Evolutionary conservation across 257 asterid genomes (phyloP).

Genomic region (Forsythia suspensa): DNA sequence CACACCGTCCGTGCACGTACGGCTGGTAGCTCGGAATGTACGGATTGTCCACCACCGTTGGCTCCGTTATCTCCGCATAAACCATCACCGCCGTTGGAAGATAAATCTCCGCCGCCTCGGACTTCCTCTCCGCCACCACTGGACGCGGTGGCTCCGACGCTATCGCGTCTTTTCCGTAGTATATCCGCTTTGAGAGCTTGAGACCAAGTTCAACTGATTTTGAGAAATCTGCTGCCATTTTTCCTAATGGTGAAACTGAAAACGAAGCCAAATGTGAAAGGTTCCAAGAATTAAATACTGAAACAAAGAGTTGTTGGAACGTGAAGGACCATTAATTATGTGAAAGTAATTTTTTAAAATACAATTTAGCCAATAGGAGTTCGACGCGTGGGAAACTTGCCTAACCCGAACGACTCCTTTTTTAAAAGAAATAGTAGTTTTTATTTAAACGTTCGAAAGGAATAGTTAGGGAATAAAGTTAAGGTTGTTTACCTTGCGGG

Average conservation of each 20-base stretch:
- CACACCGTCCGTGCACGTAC: constrained; percentile 79
- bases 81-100: constrained; percentile 75
- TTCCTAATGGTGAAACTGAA: background rate
- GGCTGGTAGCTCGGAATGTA: constrained; percentile 93
- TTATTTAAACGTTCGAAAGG: too few relatives aligned
- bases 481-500: too few relatives aligned
- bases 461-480: too few relatives aligned
- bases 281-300: background rate
- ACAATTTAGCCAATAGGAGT: too few relatives aligned
- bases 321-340: constrained; percentile 30
- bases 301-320: background rate
- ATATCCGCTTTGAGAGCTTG: constrained; percentile 64
- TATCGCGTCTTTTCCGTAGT: constrained; percentile 52
- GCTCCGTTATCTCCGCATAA: constrained; percentile 74
- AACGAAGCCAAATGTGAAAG: constrained; percentile 3
- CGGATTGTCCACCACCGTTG: constrained; percentile 78
- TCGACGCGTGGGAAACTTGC: too few relatives aligned
- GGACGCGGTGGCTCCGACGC: constrained; percentile 40
- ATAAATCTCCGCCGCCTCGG: constrained; percentile 27
- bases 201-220: constrained; percentile 67
- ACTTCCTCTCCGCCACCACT: constrained; percentile 34
- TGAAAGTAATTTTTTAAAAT: background rate
- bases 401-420: too few relatives aligned
- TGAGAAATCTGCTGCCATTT: constrained; percentile 74
- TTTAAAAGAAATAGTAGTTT: too few relatives aligned